A percentile compares a stretch with the other conserved stretches of the same genome.
Conservation (phyloP, 768 basidiomycete genomes). For the Lentinula raphanica region DNA sequence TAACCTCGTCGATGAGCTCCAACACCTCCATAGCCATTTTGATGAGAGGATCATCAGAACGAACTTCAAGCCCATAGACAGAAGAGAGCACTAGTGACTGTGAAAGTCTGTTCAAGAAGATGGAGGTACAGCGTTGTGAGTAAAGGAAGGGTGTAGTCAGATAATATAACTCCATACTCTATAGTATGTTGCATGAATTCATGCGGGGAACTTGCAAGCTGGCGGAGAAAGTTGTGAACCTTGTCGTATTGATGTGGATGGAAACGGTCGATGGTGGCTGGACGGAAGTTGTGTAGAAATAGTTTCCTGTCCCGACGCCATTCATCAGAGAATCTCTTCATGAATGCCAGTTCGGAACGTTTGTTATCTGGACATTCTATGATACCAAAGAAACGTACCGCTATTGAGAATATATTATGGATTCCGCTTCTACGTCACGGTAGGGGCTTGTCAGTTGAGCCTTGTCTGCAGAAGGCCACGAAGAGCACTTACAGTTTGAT, state of each 20-base stretch:
- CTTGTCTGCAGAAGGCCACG: not conserved
- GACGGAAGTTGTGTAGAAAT: not conserved
- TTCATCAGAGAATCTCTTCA: not conserved
- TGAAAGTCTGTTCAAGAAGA: not conserved
- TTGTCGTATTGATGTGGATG: not conserved
- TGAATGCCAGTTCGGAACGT: not conserved
- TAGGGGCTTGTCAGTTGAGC: too few species aligned
- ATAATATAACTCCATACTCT: not conserved
- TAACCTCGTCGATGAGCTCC: not conserved
- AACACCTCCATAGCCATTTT: not conserved
- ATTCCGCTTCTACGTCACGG: not conserved
- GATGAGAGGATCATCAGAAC: not conserved
- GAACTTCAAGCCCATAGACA: not conserved
- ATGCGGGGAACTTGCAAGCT: not conserved
- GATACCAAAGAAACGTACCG: not conserved
- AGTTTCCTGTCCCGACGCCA: not conserved
- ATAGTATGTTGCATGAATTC: not conserved
- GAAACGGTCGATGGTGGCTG: not conserved
- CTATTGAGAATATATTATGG: not conserved
- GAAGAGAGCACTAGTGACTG: not conserved
- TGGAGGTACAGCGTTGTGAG: not conserved
- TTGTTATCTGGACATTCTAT: too few species aligned
- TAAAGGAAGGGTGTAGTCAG: not conserved
- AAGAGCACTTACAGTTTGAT: slow-evolving; percentile 2
- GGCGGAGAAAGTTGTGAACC: not conserved